A percentile compares a stretch with the other conserved stretches of the same genome.
phyloP scores from a whole-genome alignment of 2,329 filamentous ascomycete genomes.

The Scleromitrula shiraiana region DNA sequence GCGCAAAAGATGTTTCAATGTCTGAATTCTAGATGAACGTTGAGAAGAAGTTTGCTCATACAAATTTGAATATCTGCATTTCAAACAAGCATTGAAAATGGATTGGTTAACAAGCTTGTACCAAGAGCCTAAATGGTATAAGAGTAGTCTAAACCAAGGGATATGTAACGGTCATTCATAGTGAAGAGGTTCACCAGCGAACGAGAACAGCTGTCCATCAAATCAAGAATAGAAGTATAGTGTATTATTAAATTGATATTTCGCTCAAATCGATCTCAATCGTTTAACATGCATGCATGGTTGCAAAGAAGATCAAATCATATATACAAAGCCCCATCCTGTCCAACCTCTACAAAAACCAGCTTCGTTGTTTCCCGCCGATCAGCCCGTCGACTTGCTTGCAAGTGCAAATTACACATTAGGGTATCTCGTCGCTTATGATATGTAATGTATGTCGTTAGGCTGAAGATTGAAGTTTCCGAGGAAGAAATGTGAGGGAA shows the following conservation, averaged over 20 bases:
- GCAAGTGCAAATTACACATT: conserved; percentile 19
- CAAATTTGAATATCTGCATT: no score
- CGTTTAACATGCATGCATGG: conserved; percentile 3
- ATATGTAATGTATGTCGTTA: conserved; percentile 20
- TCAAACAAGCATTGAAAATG: no score
- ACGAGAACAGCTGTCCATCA: no score
- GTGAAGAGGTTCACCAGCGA: no score
- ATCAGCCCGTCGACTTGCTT: conserved; percentile 11
- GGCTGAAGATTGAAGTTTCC: conserved; percentile 18
- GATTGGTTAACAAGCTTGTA: no score
- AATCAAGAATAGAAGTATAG: not conserved
- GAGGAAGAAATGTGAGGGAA: not conserved
- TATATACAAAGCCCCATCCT: conserved; percentile 11
- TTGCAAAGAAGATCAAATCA: conserved; percentile 6
- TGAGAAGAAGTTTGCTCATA: no score
- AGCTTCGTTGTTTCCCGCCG: conserved; percentile 3
- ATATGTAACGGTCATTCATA: no score
- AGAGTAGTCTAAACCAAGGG: no score
- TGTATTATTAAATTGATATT: conserved; percentile 1
- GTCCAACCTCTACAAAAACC: conserved; percentile 9
- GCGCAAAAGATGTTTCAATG: no score
- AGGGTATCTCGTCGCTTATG: conserved; percentile 19
- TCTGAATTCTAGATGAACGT: no score
- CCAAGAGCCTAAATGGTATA: no score
- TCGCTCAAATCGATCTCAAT: not conserved